Evolutionary conservation across 2,329 filamentous ascomycete genomes (phyloP).

Genomic region (Ceratocystis huliohia): DNA sequence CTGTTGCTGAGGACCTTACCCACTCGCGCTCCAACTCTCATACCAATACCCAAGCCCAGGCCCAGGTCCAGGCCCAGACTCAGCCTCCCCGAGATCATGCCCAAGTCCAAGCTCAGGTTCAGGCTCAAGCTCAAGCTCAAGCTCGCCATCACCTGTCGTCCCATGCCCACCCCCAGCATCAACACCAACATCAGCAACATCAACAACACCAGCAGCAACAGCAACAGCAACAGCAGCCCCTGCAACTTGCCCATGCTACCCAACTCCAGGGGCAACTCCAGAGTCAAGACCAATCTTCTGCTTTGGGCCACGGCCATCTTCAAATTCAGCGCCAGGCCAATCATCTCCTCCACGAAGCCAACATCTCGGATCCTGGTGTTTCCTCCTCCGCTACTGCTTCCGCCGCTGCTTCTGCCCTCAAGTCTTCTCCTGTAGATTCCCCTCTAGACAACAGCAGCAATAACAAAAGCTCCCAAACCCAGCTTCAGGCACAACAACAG

Average conservation of each 20-base stretch:
- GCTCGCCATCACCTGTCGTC: conserved; percentile 25
- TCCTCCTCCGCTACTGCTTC: too few relatives aligned
- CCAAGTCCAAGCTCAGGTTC: neutral
- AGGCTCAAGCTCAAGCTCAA: neutral
- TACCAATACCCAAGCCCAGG: neutral
- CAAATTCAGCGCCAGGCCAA: conserved; percentile 11
- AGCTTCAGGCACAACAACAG: conserved; percentile 6
- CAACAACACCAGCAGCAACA: conserved; percentile 21
- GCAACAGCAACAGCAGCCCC: conserved; percentile 20
- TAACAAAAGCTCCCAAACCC: neutral
- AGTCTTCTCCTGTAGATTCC: neutral
- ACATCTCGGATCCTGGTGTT: neutral
- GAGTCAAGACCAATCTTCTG: neutral
- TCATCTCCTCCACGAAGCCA: conserved; percentile 4
- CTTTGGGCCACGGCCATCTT: conserved; percentile 9
- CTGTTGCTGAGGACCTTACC: neutral
- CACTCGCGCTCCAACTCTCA: neutral
- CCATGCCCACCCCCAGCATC: conserved; percentile 29
- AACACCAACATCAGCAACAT: conserved; percentile 28
- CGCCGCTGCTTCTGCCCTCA: neutral
- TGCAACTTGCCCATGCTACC: conserved; percentile 6
- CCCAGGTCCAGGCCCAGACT: neutral
- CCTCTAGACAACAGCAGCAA: neutral
- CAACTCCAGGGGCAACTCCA: neutral
- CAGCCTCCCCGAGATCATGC: conserved; percentile 1